Evolutionary conservation across 139 green algal species (phyloP).

Genomic region (Chloropicon primus): DNA sequence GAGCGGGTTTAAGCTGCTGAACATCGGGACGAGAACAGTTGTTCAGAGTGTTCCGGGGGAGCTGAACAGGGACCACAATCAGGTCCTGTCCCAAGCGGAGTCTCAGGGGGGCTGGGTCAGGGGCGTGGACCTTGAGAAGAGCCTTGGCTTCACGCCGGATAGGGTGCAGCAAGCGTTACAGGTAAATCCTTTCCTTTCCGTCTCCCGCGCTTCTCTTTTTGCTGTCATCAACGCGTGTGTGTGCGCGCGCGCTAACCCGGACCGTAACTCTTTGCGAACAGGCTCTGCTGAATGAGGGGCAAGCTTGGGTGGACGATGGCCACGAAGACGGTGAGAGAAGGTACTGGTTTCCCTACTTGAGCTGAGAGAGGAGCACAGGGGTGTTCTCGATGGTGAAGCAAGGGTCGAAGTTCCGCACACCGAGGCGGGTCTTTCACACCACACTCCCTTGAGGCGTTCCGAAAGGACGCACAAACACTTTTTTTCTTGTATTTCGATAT

Average conservation of each 20-base stretch:
- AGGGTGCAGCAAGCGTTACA: slow-evolving; percentile 15
- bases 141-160: slow-evolving; percentile 13
- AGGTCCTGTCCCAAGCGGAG: slow-evolving; percentile 51
- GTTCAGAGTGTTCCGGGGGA: slow-evolving; percentile 65
- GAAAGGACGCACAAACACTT: too few relatives aligned
- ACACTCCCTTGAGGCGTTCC: too few relatives aligned
- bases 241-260: too few relatives aligned
- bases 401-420: too few relatives aligned
- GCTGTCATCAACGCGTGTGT: neutral
- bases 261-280: too few relatives aligned
- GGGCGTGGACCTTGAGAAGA: neutral
- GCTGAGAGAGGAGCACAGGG: too few relatives aligned
- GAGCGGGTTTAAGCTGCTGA: slow-evolving; percentile 51
- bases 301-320: slow-evolving; percentile 62
- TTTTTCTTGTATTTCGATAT: neutral
- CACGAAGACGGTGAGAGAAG: slow-evolving; percentile 29
- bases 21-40: slow-evolving; percentile 24
- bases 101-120: slow-evolving; percentile 16
- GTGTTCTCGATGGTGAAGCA: too few relatives aligned
- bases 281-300: slow-evolving; percentile 38
- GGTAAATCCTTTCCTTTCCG: neutral
- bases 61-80: slow-evolving; percentile 69
- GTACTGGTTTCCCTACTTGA: slow-evolving; percentile 56
- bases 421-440: too few relatives aligned
- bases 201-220: too few relatives aligned